A percentile compares a stretch with the other conserved stretches of the same genome.
Evolutionary conservation across 208 protist genomes (phyloP).

Genomic region (Angomonas ambiguus): DNA sequence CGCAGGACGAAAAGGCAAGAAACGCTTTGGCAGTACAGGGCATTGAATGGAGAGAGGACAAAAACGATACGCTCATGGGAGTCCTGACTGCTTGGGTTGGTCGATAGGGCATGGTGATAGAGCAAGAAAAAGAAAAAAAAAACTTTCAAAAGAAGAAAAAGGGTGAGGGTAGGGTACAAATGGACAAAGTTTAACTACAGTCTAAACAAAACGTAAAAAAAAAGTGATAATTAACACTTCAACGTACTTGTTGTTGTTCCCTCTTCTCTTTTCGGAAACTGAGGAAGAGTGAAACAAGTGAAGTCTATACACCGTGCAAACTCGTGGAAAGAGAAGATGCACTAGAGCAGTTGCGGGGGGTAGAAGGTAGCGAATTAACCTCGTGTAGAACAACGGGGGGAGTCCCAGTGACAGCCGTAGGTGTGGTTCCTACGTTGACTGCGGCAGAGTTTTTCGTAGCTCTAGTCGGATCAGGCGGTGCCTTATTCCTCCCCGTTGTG

Average conservation of each 20-base stretch:
- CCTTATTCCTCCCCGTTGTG: background rate
- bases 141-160: slow-evolving; percentile 12
- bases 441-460: background rate
- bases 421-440: background rate
- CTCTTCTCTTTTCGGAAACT: too few species aligned
- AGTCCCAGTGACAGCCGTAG: background rate
- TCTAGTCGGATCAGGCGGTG: background rate
- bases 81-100: background rate
- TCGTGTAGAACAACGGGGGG: background rate
- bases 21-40: slow-evolving; percentile 1
- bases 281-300: background rate
- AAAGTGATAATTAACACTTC: too few species aligned
- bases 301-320: background rate
- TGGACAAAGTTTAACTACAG: too few species aligned
- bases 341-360: background rate
- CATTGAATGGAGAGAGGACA: background rate
- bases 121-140: slow-evolving; percentile 15
- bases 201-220: too few species aligned
- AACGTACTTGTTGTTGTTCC: too few species aligned
- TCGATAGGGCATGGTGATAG: background rate
- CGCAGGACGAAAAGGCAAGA: slow-evolving; percentile 10
- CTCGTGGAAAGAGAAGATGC: background rate
- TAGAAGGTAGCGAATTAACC: background rate
- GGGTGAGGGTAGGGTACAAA: too few species aligned
- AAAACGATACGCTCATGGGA: background rate